These are phyloP conservation scores for Colletotrichum orchidophilum DNA, from an alignment of 2,329 filamentous ascomycete genomes.

Conservation along the genomic window DNA sequence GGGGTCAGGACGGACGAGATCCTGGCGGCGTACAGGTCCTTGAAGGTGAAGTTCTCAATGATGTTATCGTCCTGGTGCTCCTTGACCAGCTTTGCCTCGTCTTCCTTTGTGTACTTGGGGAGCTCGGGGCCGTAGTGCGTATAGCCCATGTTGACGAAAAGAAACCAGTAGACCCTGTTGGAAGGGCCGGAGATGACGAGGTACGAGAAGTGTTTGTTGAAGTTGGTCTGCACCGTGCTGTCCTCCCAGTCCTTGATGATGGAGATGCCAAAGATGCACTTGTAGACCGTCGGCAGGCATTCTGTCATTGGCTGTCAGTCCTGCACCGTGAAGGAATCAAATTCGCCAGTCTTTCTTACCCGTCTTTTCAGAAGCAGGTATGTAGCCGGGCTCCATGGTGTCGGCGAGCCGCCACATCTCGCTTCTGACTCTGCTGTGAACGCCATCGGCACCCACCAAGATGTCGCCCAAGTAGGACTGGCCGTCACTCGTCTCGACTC, in stretches of 20 bases:
- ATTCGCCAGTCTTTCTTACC: conserved; percentile 31
- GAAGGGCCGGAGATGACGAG: conserved; percentile 43
- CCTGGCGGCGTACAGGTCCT: conserved; percentile 41
- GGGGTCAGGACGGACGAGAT: conserved; percentile 43
- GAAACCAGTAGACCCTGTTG: conserved; percentile 47
- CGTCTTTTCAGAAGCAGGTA: conserved; percentile 33
- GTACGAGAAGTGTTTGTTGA: conserved; percentile 38
- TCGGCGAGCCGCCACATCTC: conserved; percentile 41
- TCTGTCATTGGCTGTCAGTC: not conserved
- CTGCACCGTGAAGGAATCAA: too few species aligned
- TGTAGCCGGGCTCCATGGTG: conserved; percentile 38
- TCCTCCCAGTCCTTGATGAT: conserved; percentile 38
- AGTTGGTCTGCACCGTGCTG: conserved; percentile 32
- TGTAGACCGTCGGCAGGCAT: conserved; percentile 37
- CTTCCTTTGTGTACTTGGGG: conserved; percentile 43
- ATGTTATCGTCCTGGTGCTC: conserved; percentile 36
- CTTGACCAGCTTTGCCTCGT: conserved; percentile 42
- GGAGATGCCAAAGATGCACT: conserved; percentile 51
- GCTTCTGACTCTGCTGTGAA: conserved; percentile 47
- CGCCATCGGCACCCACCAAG: conserved; percentile 47
- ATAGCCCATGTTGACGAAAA: conserved; percentile 37
- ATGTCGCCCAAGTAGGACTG: conserved; percentile 10
- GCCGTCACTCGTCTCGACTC: not conserved
- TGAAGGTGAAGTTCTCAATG: conserved; percentile 40
- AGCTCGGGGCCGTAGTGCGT: conserved; percentile 29